Evolutionary conservation across 2,329 filamentous ascomycete species (phyloP).

Genomic region (Sphaerulina populicola): DNA sequence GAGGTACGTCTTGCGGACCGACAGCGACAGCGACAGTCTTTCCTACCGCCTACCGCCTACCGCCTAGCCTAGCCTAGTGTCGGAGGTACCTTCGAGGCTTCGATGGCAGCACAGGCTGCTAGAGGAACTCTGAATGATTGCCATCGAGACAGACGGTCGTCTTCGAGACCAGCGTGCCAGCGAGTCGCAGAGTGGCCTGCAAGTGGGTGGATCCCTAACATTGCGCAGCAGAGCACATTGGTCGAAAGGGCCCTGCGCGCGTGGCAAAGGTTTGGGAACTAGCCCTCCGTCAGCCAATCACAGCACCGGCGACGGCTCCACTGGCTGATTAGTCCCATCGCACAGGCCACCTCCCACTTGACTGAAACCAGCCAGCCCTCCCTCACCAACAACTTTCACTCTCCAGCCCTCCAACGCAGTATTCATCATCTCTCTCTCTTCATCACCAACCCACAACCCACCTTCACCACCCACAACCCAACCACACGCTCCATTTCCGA

Average conservation of each 20-base stretch:
- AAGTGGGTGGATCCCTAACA: background rate
- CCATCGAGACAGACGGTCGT: background rate
- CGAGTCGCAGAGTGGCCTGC: slow-evolving; percentile 1
- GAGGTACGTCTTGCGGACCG: no score
- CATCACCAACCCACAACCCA: background rate
- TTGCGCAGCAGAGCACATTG: slow-evolving; percentile 1
- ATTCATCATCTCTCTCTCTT: background rate
- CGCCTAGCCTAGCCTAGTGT: no score
- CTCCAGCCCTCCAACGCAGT: background rate
- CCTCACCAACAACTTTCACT: background rate
- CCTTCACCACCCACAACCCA: background rate
- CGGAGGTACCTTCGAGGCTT: no score
- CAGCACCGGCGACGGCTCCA: background rate
- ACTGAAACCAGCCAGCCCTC: background rate
- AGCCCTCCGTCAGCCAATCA: background rate
- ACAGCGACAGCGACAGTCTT: background rate
- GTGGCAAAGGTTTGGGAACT: background rate
- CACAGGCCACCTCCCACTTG: background rate
- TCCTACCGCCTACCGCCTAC: no score
- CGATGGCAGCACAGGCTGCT: no score
- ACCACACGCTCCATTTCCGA: background rate
- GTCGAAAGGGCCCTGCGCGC: background rate
- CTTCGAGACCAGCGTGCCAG: slow-evolving; percentile 4
- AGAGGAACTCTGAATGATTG: no score
- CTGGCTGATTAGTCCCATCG: background rate